Evolutionary conservation across 176 grass and related monocot species (phyloP), one percentile per base, ranked within the genome.

Genomic region (Leersia perrieri): DNA sequence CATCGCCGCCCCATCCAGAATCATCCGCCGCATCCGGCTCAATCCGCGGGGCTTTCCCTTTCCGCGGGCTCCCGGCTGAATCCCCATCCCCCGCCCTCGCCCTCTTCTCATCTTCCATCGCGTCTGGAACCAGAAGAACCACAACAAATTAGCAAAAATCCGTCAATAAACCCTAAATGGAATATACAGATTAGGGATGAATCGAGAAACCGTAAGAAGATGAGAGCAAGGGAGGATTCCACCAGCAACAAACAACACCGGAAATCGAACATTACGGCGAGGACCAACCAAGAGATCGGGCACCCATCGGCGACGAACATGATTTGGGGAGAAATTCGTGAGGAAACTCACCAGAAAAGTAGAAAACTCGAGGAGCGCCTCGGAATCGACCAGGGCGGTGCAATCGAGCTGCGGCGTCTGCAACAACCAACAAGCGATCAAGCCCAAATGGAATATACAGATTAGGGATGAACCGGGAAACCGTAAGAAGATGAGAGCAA

Each of bases 51-150:
- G 42, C 42, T 14, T 45, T 45, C 42, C 42, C 42, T 14, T 86
- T 86, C 73, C 63, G 4, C 76, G 69, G 44, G 31, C 32, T 32
- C 36, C 36, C 42, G 42, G 42, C 42, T n/a, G n/a, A 3, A 45
- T 90, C 68, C 42, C 31, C 47, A 65, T n/a, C n/a, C n/a, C n/a
- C 55, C 79, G 60, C 53, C 74, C 55, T 63, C 38, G 42, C 41
- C 42, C 58, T 35, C 86, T 38, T 75, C 51, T 28, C 29, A 66
- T 38, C 63, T 16, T n/a, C 63, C 86, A 86, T 92, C 82, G 57
- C 82, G 70, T 33, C 49, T 65, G 69, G 73, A 77, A 78, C 7
- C 14, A 38, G 68, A 47, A 47, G 44, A 84, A 74, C n/a, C 15
- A 27, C 41, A 14, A 15, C 15, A 41, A 16, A 31, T 74, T 53